A percentile compares a stretch with the other conserved stretches of the same genome.
Evolutionary conservation across 495 filamentous ascomycete species (phyloP).

Genomic region (Xylaria cubensis): DNA sequence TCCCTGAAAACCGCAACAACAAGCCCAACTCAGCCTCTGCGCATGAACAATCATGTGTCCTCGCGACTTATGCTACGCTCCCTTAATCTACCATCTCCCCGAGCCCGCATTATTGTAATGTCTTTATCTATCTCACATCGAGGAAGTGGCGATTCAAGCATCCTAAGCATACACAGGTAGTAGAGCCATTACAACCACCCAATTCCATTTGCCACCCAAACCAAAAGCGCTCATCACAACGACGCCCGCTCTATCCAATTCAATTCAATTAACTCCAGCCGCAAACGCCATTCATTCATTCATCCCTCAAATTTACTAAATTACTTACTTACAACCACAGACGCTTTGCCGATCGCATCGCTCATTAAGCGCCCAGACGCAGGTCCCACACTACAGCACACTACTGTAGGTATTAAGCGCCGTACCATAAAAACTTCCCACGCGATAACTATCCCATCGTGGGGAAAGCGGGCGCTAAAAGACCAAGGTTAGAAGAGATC

Average conservation of each 20-base stretch:
- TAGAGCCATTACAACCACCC: too few relatives aligned
- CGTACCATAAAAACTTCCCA: too few relatives aligned
- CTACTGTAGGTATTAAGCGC: slow-evolving; percentile 17
- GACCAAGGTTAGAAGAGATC: background rate
- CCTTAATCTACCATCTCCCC: background rate
- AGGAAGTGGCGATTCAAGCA: background rate
- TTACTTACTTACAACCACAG: background rate
- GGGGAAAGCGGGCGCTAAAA: slow-evolving; percentile 19
- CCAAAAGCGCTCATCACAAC: background rate
- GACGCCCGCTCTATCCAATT: background rate
- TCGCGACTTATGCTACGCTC: background rate
- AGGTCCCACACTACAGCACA: background rate
- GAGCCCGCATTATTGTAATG: too few relatives aligned
- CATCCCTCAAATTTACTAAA: background rate
- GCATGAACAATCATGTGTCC: background rate
- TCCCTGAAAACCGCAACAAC: background rate
- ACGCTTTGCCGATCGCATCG: background rate
- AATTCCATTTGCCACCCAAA: background rate
- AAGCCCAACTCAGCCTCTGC: slow-evolving; percentile 6
- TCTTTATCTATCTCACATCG: background rate
- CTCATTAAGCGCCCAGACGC: slow-evolving; percentile 14
- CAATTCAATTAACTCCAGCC: background rate
- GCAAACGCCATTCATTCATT: background rate
- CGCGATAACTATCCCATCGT: background rate
- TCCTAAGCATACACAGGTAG: background rate